Percentiles rank a stretch among this genome's conserved stretches.
phyloP scores from a whole-genome alignment of 2,329 filamentous ascomycete genomes.

The Colletotrichum falcatum region DNA sequence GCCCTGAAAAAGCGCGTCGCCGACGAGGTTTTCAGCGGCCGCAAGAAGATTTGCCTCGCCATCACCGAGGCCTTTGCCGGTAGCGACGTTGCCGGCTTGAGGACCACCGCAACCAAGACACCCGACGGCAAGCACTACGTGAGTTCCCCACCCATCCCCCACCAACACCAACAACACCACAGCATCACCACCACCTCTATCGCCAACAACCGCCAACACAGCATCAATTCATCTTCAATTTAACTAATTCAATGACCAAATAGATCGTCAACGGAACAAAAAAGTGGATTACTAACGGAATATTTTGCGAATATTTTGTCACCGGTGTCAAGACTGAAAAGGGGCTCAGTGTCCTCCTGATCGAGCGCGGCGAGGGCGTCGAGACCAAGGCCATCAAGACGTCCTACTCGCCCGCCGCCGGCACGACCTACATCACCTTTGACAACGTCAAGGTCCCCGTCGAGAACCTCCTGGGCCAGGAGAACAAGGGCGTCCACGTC shows the following conservation, averaged over 20 bases:
- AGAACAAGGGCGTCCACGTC: constrained; percentile 88
- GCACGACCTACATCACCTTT: constrained; percentile 83
- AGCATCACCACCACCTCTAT: constrained; percentile 21
- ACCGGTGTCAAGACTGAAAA: constrained; percentile 83
- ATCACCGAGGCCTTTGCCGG: constrained; percentile 92
- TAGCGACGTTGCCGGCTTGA: constrained; percentile 82
- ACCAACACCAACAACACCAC: constrained; percentile 21
- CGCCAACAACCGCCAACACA: neutral
- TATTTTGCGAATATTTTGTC: constrained; percentile 86
- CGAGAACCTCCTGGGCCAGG: constrained; percentile 80
- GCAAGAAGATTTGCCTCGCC: constrained; percentile 90
- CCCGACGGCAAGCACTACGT: constrained; percentile 79
- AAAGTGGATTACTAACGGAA: constrained; percentile 89
- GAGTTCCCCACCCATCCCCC: constrained; percentile 45
- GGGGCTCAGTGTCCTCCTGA: constrained; percentile 81
- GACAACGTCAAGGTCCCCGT: constrained; percentile 89
- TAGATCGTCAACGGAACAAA: constrained; percentile 77
- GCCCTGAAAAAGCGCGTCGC: constrained; percentile 74
- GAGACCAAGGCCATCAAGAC: constrained; percentile 85
- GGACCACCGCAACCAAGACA: constrained; percentile 83
- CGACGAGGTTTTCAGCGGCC: constrained; percentile 79
- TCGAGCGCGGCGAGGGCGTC: constrained; percentile 79
- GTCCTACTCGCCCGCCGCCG: constrained; percentile 82
- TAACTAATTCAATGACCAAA: constrained; percentile 5
- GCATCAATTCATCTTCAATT: neutral